Evolutionary conservation across 202 grass and related monocot species (phyloP), one percentile per base, ranked within the genome.

Genomic region (Saccharum hybrid): DNA sequence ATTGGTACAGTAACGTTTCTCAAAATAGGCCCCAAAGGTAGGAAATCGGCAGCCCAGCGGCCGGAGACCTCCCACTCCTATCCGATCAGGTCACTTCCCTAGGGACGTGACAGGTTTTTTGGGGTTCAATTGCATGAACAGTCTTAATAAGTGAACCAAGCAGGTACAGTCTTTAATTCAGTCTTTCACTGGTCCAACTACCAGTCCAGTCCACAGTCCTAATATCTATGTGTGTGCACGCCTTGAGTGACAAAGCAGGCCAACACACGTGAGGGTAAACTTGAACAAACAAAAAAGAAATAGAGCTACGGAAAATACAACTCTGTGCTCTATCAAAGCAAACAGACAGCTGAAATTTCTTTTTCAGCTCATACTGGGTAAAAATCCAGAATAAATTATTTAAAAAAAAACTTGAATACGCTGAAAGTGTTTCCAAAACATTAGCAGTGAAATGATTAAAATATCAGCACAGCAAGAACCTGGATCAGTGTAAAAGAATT

Each of bases 341-440:
- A 63, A 42, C 2, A 26, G 4, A 36, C 18, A 80, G 63, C 63
- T 63, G 62, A 69, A 80, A 76, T 81, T 74, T 64, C 40, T 64
- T 48, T 78, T 54, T 12, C 16, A 19, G 16, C 6, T 56, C 77
- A 54, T 38, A 40, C 10, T 1, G 3, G 12, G 23, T 56, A 82
- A 37, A 77, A 64, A 65, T 71, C 57, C 46, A 77, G 14, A 71
- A 63, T 19, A 16, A 38, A 54, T 76, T 76, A 26, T 76, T 45
- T 22, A 0, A 12, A 6, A 81, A 70, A 39, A 38, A 18, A 66
- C 56, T 33, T n/a, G n/a, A 43, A 66, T 68, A 30, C 10, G 38
- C 46, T 74, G 68, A 57, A 74, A 67, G 23, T 74, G 36, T 23
- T 66, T 39, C 30, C 37, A 10, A 83, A 88, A 84, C 48, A 74